Conservation (phyloP, 345 rosid genomes). For the Alliaria petiolata region DNA sequence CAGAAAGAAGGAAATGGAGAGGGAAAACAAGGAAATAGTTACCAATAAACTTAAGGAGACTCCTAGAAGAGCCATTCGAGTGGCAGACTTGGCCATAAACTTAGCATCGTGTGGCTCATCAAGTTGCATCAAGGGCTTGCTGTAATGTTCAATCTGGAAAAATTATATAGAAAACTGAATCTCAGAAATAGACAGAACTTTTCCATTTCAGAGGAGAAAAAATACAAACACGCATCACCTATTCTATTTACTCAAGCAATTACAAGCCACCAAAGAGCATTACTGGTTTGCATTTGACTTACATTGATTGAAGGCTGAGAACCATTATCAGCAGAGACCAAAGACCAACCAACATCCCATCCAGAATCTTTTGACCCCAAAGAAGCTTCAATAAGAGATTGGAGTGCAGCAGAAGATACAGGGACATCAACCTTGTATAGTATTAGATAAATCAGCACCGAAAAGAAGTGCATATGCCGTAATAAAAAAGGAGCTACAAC, state of each 20-base stretch:
- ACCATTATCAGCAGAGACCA: slow-evolving; percentile 48
- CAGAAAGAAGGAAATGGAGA: slow-evolving; percentile 1
- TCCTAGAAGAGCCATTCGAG: slow-evolving; percentile 84
- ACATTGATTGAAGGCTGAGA: slow-evolving; percentile 36
- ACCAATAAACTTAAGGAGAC: slow-evolving; percentile 52
- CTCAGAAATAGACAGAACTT: neutral
- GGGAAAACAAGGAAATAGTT: slow-evolving; percentile 15
- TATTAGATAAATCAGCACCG: slow-evolving; percentile 21
- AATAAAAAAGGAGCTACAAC: neutral
- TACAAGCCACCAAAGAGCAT: neutral
- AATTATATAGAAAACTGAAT: slow-evolving; percentile 7
- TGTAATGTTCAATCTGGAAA: slow-evolving; percentile 39
- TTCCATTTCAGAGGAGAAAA: neutral
- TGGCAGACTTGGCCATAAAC: slow-evolving; percentile 50
- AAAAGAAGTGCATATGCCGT: neutral
- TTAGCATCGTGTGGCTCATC: slow-evolving; percentile 47
- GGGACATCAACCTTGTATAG: slow-evolving; percentile 76
- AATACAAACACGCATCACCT: neutral
- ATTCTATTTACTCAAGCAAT: neutral
- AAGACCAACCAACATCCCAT: slow-evolving; percentile 98
- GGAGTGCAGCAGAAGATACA: slow-evolving; percentile 61
- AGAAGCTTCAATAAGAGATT: slow-evolving; percentile 73
- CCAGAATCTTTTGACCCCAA: slow-evolving; percentile 58
- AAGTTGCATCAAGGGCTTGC: slow-evolving; percentile 31
- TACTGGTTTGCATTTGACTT: slow-evolving; percentile 35